A percentile compares a stretch with the other conserved stretches of the same genome.
phyloP scores from a whole-genome alignment of 148 eudicot species.

The Vaccinium corymbosum region DNA sequence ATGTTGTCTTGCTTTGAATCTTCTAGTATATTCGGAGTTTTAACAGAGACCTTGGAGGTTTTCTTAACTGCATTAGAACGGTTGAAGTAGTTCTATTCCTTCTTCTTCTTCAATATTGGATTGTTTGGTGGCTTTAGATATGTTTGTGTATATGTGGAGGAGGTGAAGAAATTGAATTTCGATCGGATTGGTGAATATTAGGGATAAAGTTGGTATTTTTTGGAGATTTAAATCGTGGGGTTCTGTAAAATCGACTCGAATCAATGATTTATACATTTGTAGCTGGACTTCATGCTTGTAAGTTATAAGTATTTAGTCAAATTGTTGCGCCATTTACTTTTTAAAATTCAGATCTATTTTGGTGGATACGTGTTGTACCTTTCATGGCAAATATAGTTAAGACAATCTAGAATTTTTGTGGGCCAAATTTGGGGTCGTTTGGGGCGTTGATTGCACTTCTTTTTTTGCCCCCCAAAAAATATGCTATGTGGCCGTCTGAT shows the following conservation, averaged over 20 bases:
- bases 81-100: background rate
- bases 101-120: background rate
- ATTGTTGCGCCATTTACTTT: background rate
- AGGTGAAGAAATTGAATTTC: background rate
- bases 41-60: background rate
- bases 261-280: background rate
- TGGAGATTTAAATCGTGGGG: background rate
- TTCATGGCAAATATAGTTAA: background rate
- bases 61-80: background rate
- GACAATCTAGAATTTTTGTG: background rate
- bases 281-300: background rate
- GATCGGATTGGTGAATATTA: background rate
- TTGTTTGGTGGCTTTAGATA: background rate
- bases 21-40: background rate
- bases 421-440: background rate
- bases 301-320: background rate
- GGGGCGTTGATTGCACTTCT: background rate
- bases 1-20: background rate
- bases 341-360: conserved; percentile 12
- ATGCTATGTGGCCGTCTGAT: background rate
- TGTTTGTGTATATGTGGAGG: background rate
- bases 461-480: background rate
- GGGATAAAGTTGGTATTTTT: background rate
- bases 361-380: background rate
- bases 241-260: background rate